These are phyloP conservation scores for Tolypocladium tropicale DNA, from an alignment of 2,329 filamentous ascomycete genomes.

Conservation along the genomic window DNA sequence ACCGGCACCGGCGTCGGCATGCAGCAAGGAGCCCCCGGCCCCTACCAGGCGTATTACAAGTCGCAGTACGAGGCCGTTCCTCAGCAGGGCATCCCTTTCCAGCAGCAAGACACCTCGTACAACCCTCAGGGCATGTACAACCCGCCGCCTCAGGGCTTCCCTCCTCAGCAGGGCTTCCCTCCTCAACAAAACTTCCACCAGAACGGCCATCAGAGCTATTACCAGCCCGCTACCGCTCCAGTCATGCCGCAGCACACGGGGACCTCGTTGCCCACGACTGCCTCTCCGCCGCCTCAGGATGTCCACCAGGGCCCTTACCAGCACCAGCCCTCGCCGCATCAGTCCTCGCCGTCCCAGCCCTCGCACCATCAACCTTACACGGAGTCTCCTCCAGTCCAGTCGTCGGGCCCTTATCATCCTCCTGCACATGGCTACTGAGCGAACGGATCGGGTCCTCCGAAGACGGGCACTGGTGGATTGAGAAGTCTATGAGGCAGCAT, in stretches of 20 bases:
- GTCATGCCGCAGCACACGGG: not conserved
- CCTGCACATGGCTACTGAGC: not conserved
- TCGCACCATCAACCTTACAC: not conserved
- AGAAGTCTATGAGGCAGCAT: not conserved
- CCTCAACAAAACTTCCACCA: not conserved
- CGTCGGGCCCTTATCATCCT: not conserved
- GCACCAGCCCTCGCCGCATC: not conserved
- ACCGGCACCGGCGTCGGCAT: not conserved
- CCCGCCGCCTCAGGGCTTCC: slow-evolving; percentile 1
- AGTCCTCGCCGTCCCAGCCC: too few relatives aligned
- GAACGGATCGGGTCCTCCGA: too few relatives aligned
- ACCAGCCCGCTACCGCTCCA: not conserved
- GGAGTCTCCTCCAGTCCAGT: not conserved
- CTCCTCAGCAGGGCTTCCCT: not conserved
- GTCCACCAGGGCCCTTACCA: not conserved
- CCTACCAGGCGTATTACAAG: slow-evolving; percentile 1
- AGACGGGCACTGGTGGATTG: not conserved
- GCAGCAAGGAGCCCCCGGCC: not conserved
- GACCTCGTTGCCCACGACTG: not conserved
- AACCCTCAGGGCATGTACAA: slow-evolving; percentile 6
- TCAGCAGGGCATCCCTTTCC: slow-evolving; percentile 5
- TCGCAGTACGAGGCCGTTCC: slow-evolving; percentile 6
- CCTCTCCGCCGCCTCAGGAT: not conserved
- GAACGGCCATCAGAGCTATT: not conserved
- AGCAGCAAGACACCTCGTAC: slow-evolving; percentile 10